Evolutionary conservation across 192 early-diverging fungal genomes (phyloP).

Genomic region (Lobulomyces angularis): DNA sequence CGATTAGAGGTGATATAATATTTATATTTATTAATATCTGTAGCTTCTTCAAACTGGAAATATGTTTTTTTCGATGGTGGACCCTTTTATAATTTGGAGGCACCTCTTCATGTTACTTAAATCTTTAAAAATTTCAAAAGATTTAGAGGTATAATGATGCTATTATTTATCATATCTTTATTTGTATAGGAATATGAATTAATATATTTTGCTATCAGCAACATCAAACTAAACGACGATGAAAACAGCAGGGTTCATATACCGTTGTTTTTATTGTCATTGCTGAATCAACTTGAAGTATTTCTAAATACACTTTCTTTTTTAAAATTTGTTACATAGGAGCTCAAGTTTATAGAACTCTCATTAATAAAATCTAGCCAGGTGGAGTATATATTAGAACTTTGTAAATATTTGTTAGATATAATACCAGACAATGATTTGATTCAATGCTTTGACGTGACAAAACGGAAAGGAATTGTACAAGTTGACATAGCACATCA

Average conservation of each 20-base stretch:
- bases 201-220: constrained; percentile 58
- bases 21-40: neutral
- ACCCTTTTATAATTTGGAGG: constrained; percentile 73
- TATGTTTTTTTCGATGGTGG: constrained; percentile 85
- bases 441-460: no score
- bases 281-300: constrained; percentile 43
- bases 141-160: no score
- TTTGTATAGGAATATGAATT: constrained; percentile 36
- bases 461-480: no score
- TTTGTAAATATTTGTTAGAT: no score
- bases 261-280: constrained; percentile 55
- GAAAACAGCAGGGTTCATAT: constrained; percentile 71
- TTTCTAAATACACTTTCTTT: neutral
- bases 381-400: no score
- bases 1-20: neutral
- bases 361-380: no score
- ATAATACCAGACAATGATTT: no score
- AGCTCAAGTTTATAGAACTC: no score
- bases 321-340: neutral
- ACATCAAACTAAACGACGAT: constrained; percentile 68
- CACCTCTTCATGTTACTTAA: constrained; percentile 22
- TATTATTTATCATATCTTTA: constrained; percentile 8
- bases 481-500: no score
- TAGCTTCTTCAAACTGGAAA: constrained; percentile 68
- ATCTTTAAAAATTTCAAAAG: constrained; percentile 9